Conservation (phyloP, 192 early-diverging fungal species). For the Pilaira anomala region DNA sequence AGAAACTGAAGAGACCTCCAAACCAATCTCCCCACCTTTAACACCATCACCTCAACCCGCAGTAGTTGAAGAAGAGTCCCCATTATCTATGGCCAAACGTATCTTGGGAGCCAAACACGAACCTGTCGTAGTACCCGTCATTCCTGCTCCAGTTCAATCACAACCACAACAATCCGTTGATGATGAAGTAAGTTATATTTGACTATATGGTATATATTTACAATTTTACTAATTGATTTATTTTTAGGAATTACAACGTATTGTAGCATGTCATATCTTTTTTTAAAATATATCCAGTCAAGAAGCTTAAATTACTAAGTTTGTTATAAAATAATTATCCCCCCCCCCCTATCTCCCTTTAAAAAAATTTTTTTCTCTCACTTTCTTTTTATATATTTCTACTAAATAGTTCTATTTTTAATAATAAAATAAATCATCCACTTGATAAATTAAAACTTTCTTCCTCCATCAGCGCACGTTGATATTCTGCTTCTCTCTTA, state of each 20-base stretch:
- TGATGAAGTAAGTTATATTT: constrained; percentile 14
- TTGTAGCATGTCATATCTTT: constrained; percentile 24
- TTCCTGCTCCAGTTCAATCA: background rate
- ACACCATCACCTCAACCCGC: constrained; percentile 13
- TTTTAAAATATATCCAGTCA: constrained; percentile 12
- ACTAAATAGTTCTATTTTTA: too few relatives aligned
- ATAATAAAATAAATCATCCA: constrained; percentile 4
- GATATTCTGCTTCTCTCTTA: constrained; percentile 27
- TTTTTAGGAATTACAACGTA: constrained; percentile 26
- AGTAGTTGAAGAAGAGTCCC: background rate
- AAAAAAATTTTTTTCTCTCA: too few relatives aligned
- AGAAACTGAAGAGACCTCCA: background rate
- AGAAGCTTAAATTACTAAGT: too few relatives aligned
- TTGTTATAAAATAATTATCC: too few relatives aligned
- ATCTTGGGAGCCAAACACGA: constrained; percentile 4
- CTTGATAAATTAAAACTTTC: constrained; percentile 14
- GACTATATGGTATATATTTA: background rate
- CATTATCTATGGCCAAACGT: constrained; percentile 10
- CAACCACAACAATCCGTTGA: constrained; percentile 7
- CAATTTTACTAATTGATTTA: background rate
- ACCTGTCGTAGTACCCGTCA: background rate
- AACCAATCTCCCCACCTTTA: constrained; percentile 20
- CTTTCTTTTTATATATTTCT: too few relatives aligned
- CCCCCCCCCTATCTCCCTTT: too few relatives aligned
- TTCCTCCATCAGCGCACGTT: constrained; percentile 33